Base-by-base conservation (phyloP, 2,329 filamentous ascomycete species). In the Trichophaea hybrida region DNA sequence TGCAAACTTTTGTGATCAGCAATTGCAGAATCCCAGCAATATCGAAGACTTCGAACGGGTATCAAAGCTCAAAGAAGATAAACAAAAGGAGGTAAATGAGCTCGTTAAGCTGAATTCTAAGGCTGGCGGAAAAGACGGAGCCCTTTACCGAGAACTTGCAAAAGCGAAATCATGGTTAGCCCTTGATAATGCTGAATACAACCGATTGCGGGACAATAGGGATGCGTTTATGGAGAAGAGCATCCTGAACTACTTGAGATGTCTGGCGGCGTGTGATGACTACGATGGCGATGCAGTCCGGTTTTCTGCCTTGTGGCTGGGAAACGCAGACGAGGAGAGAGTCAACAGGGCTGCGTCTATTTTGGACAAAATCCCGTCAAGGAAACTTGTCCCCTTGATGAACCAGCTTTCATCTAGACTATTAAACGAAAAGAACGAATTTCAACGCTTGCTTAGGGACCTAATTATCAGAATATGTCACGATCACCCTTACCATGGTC, bases 381-480 rank as follows among this genome's bases (percentile, higher is more conserved):
- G 87, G 62, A 98, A 98, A 69, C 95, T 99, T 70, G 91, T 89
- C 1, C 75, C 85, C 2, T 75, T 98, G 55, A 94, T 95, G 83
- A 98, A 96, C 69, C 93, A 99, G 71, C 78, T 98, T 35, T 91
- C 90, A 5, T 98, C 94, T n/a, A 83, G 93, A 6, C 75, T 98
- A 5, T 82, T 94, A 62, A 81, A 86, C 62, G 34, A 37, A 8
- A 43, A 43, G 38, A 15, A 4, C 38, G 79, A 77, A 13, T 98
- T 99, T 69, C 93, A 98, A 69, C 77, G 76, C 44, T 76, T 91
- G 1, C 75, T 99, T 1, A 80, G 82, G 55, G 76, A 77, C 1
- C 75, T 98, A 15, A 83, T 97, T 3, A 81, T 83, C 68, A 83
- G 83, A 6, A 95, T 98, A 58, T 97, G 91, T 69, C 77, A 80